Percentiles rank a stretch among this genome's conserved stretches.
Conservation (phyloP, 2,329 filamentous ascomycete species). For the Beauveria scarabaeidicola region DNA sequence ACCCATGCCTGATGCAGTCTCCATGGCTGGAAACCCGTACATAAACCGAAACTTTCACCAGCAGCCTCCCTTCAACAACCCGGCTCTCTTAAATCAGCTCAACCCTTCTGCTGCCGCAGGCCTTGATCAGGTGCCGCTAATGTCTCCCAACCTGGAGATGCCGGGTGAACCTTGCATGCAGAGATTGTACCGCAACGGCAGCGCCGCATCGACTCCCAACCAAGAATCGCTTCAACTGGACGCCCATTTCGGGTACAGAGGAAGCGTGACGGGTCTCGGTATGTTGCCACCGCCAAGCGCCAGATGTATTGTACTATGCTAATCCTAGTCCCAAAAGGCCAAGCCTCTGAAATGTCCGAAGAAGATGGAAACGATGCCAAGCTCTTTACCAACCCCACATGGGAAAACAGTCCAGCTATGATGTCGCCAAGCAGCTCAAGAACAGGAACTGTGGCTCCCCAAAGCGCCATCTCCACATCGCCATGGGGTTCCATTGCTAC, state of each 20-base stretch:
- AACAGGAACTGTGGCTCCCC: constrained; percentile 8
- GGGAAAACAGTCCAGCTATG: constrained; percentile 11
- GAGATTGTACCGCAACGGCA: constrained; percentile 6
- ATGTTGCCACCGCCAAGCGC: neutral
- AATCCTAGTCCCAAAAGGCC: neutral
- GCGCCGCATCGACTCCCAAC: constrained; percentile 6
- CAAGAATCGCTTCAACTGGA: constrained; percentile 7
- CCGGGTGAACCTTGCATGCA: neutral
- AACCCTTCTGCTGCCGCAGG: neutral
- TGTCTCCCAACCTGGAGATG: constrained; percentile 6
- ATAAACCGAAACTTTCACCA: constrained; percentile 4
- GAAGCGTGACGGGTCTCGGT: constrained; percentile 2
- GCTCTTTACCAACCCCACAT: constrained; percentile 3
- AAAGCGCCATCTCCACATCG: constrained; percentile 1
- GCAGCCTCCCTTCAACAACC: constrained; percentile 2
- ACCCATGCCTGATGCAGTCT: neutral
- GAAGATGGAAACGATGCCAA: constrained; percentile 10
- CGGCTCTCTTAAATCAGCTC: constrained; percentile 1
- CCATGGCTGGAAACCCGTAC: constrained; percentile 4
- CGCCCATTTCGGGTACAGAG: constrained; percentile 7
- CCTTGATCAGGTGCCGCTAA: constrained; percentile 4
- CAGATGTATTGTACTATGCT: neutral
- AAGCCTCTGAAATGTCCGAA: constrained; percentile 8
- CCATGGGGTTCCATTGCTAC: constrained; percentile 10
- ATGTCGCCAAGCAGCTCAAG: constrained; percentile 12